phyloP scores from a whole-genome alignment of 2,329 filamentous ascomycete species.

The Fusarium proliferatum region DNA sequence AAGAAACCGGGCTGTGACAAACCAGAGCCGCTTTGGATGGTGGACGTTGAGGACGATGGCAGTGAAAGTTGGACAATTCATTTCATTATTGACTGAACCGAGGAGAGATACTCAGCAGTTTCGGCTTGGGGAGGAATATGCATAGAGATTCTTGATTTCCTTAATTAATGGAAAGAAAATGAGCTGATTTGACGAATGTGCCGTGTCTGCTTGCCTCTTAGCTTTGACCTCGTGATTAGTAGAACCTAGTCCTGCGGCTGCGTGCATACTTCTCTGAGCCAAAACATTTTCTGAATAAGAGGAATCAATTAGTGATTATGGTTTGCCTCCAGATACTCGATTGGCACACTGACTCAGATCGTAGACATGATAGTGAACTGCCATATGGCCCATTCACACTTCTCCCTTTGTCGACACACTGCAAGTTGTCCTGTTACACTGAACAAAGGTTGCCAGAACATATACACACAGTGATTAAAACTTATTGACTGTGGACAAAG shows the following conservation, averaged over 20 bases:
- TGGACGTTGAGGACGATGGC: not conserved
- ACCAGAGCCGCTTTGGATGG: not conserved
- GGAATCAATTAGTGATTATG: too few relatives aligned
- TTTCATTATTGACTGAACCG: not conserved
- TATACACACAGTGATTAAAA: accelerated
- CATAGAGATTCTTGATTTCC: not conserved
- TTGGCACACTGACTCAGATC: too few relatives aligned
- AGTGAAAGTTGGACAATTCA: not conserved
- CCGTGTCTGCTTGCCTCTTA: not conserved
- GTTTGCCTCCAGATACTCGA: not conserved
- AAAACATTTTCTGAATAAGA: not conserved
- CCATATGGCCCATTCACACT: not conserved
- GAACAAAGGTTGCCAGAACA: not conserved
- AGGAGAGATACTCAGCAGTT: too few relatives aligned
- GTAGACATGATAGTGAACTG: not conserved
- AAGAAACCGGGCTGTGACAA: accelerated
- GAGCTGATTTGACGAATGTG: not conserved
- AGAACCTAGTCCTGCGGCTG: accelerated
- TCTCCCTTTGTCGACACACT: not conserved
- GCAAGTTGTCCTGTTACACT: accelerated
- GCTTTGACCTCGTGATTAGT: not conserved
- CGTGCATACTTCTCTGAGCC: accelerated
- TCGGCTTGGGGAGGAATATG: accelerated
- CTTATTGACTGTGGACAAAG: not conserved
- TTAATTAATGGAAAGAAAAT: not conserved